Evolutionary conservation across 257 asterid genomes (phyloP), one percentile per base, ranked within the genome.

Genomic region (Rubia yunnanensis): DNA sequence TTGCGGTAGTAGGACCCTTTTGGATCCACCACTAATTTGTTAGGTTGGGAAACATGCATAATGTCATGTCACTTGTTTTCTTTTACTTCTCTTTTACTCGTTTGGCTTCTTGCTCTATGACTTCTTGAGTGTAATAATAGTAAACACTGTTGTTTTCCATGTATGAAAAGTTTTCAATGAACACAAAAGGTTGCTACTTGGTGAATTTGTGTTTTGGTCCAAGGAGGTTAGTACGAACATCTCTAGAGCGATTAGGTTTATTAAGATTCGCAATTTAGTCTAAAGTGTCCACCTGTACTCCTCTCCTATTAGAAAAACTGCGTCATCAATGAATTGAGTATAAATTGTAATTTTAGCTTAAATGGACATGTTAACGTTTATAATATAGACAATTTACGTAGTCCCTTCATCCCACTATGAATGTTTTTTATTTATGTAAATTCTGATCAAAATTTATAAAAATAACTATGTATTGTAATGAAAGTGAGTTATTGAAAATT

Each of bases 1-100:
- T n/a, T n/a, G n/a, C n/a, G n/a, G n/a, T n/a, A 44, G 4, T 44
- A 0, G 52, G 52, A 44, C 52, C n/a, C 52, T 44, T 15, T 44
- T 1, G 8, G 2, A 30, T 6, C 31, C 35, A 18, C 44, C 44
- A 59, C 64, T 31, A 17, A 2, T 59, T 30, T 59, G 5, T 30
- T 59, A 31, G 22, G 13, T 15, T n/a, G 14, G 44, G 18, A 57
- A 57, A 57, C 63, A 57, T 28, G 39, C 39, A 57, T 59, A 15
- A 59, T 59, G 64, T 59, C 64, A 59, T 59, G 64, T 59, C 64
- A 59, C 1, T 59, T 60, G 64, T 34, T 32, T 60, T 34, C 23
- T 60, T 60, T 60, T 34, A 28, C 7, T 7, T 60, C 38, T 32
- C 64, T 32, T 32, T 24, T 32, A 32, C 48, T 60, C 38, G 28